Evolutionary conservation across 331 rosid genomes (phyloP).

Genomic region (Acacia concinna): DNA sequence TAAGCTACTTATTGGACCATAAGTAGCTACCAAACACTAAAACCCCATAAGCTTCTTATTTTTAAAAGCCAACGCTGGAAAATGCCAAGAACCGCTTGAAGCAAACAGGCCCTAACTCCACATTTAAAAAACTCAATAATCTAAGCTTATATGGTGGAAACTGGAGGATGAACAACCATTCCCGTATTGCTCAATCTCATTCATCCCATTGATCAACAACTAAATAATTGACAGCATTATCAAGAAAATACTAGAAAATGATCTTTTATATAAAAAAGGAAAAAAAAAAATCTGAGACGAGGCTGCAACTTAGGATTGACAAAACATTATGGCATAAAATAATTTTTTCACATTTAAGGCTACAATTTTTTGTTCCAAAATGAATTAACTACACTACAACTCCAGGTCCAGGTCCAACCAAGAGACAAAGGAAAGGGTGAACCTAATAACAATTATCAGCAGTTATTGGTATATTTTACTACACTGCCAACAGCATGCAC

Average conservation of each 20-base stretch:
- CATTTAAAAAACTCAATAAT: not conserved
- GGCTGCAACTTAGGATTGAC: not conserved
- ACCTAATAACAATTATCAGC: not conserved
- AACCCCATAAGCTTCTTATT: too few species aligned
- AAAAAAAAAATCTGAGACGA: not conserved
- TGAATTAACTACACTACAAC: not conserved
- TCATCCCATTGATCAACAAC: not conserved
- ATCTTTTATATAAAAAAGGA: not conserved
- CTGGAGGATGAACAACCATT: not conserved
- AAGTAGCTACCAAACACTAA: too few species aligned
- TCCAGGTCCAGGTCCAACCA: too few species aligned
- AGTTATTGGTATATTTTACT: not conserved
- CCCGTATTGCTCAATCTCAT: not conserved
- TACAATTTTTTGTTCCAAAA: not conserved
- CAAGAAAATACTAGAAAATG: not conserved
- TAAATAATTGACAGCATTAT: not conserved
- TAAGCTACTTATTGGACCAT: too few species aligned
- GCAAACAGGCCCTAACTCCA: too few species aligned
- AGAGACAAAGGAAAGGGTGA: not conserved
- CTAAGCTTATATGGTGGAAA: slow-evolving; percentile 9
- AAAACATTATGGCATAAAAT: not conserved
- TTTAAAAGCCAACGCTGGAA: too few species aligned
- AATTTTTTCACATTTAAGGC: not conserved
- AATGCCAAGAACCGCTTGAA: too few species aligned
- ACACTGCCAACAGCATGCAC: not conserved